A percentile compares a stretch with the other conserved stretches of the same genome.
Conservation (phyloP, 2,329 filamentous ascomycete species). For the Berkeleyomyces basicola region DNA sequence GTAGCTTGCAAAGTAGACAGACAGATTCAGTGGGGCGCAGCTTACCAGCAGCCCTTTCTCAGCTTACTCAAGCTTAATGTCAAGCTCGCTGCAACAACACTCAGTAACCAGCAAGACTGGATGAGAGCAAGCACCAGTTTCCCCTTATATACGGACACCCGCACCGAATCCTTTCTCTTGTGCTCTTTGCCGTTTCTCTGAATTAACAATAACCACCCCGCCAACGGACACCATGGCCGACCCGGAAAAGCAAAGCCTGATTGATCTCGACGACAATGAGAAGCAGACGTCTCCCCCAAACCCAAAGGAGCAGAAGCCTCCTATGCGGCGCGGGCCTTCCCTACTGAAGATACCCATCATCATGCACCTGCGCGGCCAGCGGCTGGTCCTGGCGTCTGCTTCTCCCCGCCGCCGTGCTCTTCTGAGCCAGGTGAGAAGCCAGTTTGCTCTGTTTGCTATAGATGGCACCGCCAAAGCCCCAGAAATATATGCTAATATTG, state of each 20-base stretch:
- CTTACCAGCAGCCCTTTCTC: background rate
- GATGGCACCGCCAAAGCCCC: background rate
- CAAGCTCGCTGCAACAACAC: background rate
- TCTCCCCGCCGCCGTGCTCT: constrained; percentile 75
- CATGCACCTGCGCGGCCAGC: constrained; percentile 54
- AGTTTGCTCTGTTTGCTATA: background rate
- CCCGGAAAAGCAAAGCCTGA: constrained; percentile 12
- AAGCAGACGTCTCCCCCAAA: background rate
- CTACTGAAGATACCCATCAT: constrained; percentile 71
- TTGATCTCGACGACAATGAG: constrained; percentile 8
- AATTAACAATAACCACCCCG: background rate
- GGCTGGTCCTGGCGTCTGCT: constrained; percentile 78
- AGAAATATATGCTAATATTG: background rate
- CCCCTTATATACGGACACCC: background rate
- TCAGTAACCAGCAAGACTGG: background rate
- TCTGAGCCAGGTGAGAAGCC: constrained; percentile 43
- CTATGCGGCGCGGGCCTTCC: constrained; percentile 35
- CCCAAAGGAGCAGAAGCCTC: constrained; percentile 13
- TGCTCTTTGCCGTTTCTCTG: background rate
- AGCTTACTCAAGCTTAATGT: background rate
- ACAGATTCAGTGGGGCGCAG: background rate
- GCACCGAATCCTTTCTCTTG: background rate
- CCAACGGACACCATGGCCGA: constrained; percentile 1
- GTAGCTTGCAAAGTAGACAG: background rate
- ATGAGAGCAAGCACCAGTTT: background rate